Conservation (phyloP, 2,329 filamentous ascomycete species). For the Epichloe gansuensis region DNA sequence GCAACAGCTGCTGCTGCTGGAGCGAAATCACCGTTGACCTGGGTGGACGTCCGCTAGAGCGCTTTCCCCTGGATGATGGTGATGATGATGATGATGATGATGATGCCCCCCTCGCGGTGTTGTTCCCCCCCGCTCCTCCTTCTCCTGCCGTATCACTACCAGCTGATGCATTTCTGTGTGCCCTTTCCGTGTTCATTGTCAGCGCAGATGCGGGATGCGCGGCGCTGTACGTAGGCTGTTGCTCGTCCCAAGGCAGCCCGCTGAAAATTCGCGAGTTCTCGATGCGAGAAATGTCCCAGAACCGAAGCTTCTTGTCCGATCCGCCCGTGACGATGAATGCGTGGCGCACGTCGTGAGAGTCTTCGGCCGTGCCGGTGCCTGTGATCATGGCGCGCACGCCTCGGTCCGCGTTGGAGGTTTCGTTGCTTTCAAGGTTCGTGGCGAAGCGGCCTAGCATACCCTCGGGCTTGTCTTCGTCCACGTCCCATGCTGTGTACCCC, state of each 20-base stretch:
- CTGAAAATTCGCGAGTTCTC: slow-evolving; percentile 73
- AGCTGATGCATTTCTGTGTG: slow-evolving; percentile 27
- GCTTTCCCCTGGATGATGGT: slow-evolving; percentile 15
- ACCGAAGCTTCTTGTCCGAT: slow-evolving; percentile 79
- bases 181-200: slow-evolving; percentile 52
- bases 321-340: slow-evolving; percentile 81
- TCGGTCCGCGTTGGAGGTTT: slow-evolving; percentile 41
- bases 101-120: too few relatives aligned
- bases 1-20: slow-evolving; percentile 76
- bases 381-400: slow-evolving; percentile 66
- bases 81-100: slow-evolving; percentile 8
- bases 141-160: background rate
- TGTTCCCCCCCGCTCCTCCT: background rate
- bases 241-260: slow-evolving; percentile 57
- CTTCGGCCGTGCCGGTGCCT: slow-evolving; percentile 56
- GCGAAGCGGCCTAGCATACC: slow-evolving; percentile 80
- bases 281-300: slow-evolving; percentile 75
- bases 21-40: slow-evolving; percentile 75
- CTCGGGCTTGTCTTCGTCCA: slow-evolving; percentile 81
- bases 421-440: slow-evolving; percentile 52
- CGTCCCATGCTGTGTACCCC: slow-evolving; percentile 70
- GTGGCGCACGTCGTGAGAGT: slow-evolving; percentile 59
- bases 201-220: slow-evolving; percentile 50
- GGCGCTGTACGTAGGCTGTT: slow-evolving; percentile 58
- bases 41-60: slow-evolving; percentile 34